Conservation (phyloP, 202 grass and related monocot species). For the Eragrostis tef region DNA sequence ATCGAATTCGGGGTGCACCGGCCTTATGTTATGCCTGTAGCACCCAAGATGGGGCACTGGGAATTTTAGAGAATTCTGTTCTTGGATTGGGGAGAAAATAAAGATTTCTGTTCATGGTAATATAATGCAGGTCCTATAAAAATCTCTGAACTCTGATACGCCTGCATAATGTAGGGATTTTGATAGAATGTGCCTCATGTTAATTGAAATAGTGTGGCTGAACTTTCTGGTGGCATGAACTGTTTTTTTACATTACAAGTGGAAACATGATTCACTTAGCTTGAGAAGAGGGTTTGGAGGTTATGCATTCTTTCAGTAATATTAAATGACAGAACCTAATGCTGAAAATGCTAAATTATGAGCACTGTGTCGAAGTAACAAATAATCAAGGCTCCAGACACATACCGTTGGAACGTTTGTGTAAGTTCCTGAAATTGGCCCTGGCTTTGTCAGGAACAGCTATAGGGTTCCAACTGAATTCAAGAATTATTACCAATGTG, state of each 20-base stretch:
- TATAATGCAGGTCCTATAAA: constrained; percentile 31
- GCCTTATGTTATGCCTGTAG: neutral
- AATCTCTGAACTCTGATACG: neutral
- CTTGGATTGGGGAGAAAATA: constrained; percentile 36
- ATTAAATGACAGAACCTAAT: constrained; percentile 14
- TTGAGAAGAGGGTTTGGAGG: neutral
- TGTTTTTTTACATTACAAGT: constrained; percentile 12
- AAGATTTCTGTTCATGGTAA: constrained; percentile 12
- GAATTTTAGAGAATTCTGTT: constrained; percentile 23
- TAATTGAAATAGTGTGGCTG: constrained; percentile 17
- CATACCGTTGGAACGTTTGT: constrained; percentile 22
- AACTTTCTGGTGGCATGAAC: constrained; percentile 5
- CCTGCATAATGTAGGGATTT: neutral
- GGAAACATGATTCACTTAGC: neutral
- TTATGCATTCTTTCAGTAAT: neutral
- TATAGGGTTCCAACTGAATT: constrained; percentile 8
- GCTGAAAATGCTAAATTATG: constrained; percentile 25
- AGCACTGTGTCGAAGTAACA: constrained; percentile 10
- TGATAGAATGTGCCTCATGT: neutral
- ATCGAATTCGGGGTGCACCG: constrained; percentile 19
- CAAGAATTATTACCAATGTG: constrained; percentile 22
- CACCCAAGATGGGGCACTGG: neutral
- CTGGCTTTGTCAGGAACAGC: constrained; percentile 8
- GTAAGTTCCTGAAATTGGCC: constrained; percentile 20
- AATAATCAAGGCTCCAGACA: neutral